A percentile compares a stretch with the other conserved stretches of the same genome.
Conservation (phyloP, 257 asterid genomes). For the Gynochthodes officinalis region DNA sequence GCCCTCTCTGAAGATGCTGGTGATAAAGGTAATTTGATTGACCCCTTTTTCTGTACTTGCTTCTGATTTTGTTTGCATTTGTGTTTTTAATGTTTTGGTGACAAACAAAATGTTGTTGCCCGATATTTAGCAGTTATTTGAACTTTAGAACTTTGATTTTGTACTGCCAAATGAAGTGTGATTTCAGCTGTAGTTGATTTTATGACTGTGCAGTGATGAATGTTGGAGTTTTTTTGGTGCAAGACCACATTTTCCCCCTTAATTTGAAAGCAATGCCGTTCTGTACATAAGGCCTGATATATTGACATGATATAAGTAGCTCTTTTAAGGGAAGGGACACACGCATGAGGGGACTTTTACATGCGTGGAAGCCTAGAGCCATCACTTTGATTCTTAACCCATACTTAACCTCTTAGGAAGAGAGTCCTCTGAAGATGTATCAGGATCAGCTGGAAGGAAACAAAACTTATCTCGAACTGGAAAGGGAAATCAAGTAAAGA, state of each 20-base stretch:
- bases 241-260: background rate
- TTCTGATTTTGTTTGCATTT: background rate
- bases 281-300: background rate
- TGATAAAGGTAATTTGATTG: constrained; percentile 50
- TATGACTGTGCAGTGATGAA: background rate
- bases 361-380: background rate
- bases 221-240: background rate
- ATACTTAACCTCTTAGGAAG: background rate
- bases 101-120: background rate
- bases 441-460: background rate
- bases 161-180: background rate
- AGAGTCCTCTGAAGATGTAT: background rate
- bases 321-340: background rate
- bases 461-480: background rate
- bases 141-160: background rate
- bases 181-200: background rate
- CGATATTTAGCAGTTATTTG: background rate
- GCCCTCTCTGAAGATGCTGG: constrained; percentile 99
- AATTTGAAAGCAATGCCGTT: background rate
- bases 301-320: background rate
- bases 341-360: background rate
- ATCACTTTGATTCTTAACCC: background rate
- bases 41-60: background rate
- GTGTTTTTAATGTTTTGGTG: background rate
- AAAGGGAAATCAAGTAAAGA: background rate